Evolutionary conservation across 371 early-diverging fungal species (phyloP), one percentile per base, ranked within the genome.

Genomic region (Mucor irregularis): DNA sequence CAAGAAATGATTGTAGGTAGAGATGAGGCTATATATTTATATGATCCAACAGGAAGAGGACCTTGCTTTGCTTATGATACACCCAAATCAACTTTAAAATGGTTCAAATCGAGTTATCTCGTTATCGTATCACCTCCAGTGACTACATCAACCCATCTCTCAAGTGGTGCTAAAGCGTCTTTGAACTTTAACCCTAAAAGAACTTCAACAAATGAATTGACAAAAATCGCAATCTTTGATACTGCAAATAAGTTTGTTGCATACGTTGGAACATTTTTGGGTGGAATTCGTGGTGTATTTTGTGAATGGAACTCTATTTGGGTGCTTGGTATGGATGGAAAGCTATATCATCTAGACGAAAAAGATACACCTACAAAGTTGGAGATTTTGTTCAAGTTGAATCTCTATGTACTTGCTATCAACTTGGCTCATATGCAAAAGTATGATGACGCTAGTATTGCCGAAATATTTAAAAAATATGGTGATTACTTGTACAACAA

Each of bases 291-390:
- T 49, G 76, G 86, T 14, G 80, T 93, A 2, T 77, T 87, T 31
- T 84, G 86, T 52, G 95, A 94, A 62, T 95, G 95, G 94, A 93
- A 90, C 46, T 86, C 91, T 39, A 78, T 96, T n/a, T 93, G 90
- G 79, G 83, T 96, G 26, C 74, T 92, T 0, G 93, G 90, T 16
- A 82, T 80, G 24, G 88, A 91, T 58, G 89, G 90, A 30, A 87
- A 88, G 84, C 74, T 95, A 42, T 90, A 88, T 62, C 82, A 86
- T 29, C 70, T 96, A 44, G 86, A 90, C 29, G 97, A 98, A 58
- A 92, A 88, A 68, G 93, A 94, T 52, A 84, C 94, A 13, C 79
- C 89, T 8, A 84, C 89, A 44, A 93, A 92, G 62, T 78, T 96
- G 31, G 94, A 95, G 42, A 85, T 92, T 1, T 66, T 96, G 30